phyloP scores from a whole-genome alignment of 495 filamentous ascomycete species.

The Bacidia rubella region DNA sequence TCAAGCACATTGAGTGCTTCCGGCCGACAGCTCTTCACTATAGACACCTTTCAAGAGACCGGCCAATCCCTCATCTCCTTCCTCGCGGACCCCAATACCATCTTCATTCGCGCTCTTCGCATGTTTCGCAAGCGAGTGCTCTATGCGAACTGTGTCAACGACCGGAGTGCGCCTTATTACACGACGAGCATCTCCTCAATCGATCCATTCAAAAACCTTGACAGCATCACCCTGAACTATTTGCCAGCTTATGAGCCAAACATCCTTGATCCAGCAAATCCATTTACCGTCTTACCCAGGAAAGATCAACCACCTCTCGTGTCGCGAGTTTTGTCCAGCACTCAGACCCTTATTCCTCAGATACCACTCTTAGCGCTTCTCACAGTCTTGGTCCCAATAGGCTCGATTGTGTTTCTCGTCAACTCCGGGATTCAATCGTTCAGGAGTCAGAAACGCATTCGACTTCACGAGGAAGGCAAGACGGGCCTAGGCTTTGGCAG shows the following conservation, averaged over 20 bases:
- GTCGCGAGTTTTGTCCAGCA: constrained; percentile 19
- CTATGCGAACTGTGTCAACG: constrained; percentile 79
- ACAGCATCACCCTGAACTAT: constrained; percentile 54
- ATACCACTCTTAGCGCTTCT: constrained; percentile 51
- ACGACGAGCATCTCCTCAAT: constrained; percentile 59
- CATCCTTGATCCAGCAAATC: constrained; percentile 56
- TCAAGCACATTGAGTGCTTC: constrained; percentile 63
- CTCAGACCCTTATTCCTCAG: constrained; percentile 23
- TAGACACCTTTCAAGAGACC: constrained; percentile 74
- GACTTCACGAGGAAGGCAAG: constrained; percentile 58
- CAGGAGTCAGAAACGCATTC: constrained; percentile 57
- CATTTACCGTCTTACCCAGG: constrained; percentile 35
- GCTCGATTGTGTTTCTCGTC: constrained; percentile 51
- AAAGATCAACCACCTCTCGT: constrained; percentile 25
- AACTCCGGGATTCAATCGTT: constrained; percentile 64
- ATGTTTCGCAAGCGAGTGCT: constrained; percentile 58
- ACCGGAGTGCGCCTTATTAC: constrained; percentile 67
- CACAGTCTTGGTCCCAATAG: constrained; percentile 53
- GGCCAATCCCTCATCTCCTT: constrained; percentile 65
- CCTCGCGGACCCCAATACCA: constrained; percentile 68
- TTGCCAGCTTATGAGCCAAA: constrained; percentile 59
- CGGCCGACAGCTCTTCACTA: constrained; percentile 74
- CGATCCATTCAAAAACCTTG: constrained; percentile 59
- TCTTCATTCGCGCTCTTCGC: constrained; percentile 71
- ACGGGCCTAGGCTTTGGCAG: constrained; percentile 46